phyloP scores from a whole-genome alignment of 2,329 filamentous ascomycete species.

The Capronia coronata region DNA sequence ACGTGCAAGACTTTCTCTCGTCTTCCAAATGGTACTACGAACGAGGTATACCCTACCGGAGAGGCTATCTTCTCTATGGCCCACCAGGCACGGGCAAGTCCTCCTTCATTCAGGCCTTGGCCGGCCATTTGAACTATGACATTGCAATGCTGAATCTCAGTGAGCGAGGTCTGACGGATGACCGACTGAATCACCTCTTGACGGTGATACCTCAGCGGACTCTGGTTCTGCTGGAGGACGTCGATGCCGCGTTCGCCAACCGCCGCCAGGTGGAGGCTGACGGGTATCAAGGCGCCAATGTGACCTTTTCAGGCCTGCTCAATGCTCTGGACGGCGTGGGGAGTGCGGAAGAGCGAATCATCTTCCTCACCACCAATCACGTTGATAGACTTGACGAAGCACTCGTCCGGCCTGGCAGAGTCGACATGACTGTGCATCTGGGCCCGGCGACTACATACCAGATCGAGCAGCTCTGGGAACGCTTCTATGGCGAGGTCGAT shows the following conservation, averaged over 20 bases:
- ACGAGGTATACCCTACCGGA: slow-evolving; percentile 85
- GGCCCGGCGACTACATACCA: slow-evolving; percentile 83
- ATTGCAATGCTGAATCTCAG: slow-evolving; percentile 90
- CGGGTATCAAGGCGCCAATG: slow-evolving; percentile 78
- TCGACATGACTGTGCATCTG: slow-evolving; percentile 87
- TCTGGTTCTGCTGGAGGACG: slow-evolving; percentile 78
- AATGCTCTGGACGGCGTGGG: slow-evolving; percentile 87
- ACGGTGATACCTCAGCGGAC: slow-evolving; percentile 78
- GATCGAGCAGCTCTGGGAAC: slow-evolving; percentile 81
- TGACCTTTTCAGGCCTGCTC: slow-evolving; percentile 87
- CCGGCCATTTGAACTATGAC: slow-evolving; percentile 84
- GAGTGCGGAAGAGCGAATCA: slow-evolving; percentile 85
- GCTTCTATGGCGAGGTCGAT: slow-evolving; percentile 86
- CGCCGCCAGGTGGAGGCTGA: slow-evolving; percentile 69
- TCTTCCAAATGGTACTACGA: slow-evolving; percentile 85
- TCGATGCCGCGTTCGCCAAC: slow-evolving; percentile 84
- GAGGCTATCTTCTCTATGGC: slow-evolving; percentile 82
- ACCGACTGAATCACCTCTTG: slow-evolving; percentile 76
- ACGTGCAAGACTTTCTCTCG: slow-evolving; percentile 74
- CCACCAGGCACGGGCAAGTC: slow-evolving; percentile 90
- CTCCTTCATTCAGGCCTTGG: slow-evolving; percentile 91
- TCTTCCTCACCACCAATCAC: slow-evolving; percentile 93
- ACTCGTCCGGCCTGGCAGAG: slow-evolving; percentile 79
- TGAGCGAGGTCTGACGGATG: slow-evolving; percentile 82
- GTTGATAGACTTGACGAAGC: slow-evolving; percentile 78